These are phyloP conservation scores for Dothistroma pini DNA, from an alignment of 2,329 filamentous ascomycete species.

Conservation along the genomic window DNA sequence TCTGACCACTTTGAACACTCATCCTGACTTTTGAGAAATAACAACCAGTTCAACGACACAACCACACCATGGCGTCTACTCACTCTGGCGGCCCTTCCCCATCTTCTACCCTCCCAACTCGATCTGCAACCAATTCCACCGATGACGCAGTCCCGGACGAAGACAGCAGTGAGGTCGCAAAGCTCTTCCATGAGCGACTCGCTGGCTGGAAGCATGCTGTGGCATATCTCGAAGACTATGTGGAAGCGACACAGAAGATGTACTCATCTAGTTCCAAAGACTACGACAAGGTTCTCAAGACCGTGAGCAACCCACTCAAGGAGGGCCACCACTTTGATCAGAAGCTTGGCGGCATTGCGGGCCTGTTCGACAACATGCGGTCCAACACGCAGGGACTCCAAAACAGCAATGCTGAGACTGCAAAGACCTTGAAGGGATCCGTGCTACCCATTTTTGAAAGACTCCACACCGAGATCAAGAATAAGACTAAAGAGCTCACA, in stretches of 20 bases:
- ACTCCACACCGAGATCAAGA: constrained; percentile 93
- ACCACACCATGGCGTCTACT: constrained; percentile 17
- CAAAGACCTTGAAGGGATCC: constrained; percentile 80
- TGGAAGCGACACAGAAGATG: constrained; percentile 78
- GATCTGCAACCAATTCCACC: constrained; percentile 35
- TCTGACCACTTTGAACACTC: background rate
- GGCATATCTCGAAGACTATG: constrained; percentile 86
- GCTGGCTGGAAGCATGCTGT: constrained; percentile 96
- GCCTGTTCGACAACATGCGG: constrained; percentile 91
- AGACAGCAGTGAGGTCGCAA: constrained; percentile 49
- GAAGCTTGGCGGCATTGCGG: constrained; percentile 77
- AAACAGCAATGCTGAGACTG: constrained; percentile 86
- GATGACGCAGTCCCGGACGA: constrained; percentile 48
- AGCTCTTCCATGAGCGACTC: constrained; percentile 77
- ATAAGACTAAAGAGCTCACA: constrained; percentile 85
- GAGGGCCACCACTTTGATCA: constrained; percentile 94
- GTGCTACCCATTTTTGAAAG: constrained; percentile 86
- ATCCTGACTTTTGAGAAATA: background rate
- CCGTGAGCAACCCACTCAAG: constrained; percentile 77
- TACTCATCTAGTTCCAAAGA: constrained; percentile 85
- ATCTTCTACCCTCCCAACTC: constrained; percentile 30
- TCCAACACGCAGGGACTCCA: constrained; percentile 87
- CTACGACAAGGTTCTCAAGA: constrained; percentile 93
- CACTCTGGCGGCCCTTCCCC: constrained; percentile 16
- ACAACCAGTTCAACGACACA: background rate